Evolutionary conservation across 2,329 filamentous ascomycete genomes (phyloP), one percentile per base, ranked within the genome.

Genomic region (Fusarium coicis): DNA sequence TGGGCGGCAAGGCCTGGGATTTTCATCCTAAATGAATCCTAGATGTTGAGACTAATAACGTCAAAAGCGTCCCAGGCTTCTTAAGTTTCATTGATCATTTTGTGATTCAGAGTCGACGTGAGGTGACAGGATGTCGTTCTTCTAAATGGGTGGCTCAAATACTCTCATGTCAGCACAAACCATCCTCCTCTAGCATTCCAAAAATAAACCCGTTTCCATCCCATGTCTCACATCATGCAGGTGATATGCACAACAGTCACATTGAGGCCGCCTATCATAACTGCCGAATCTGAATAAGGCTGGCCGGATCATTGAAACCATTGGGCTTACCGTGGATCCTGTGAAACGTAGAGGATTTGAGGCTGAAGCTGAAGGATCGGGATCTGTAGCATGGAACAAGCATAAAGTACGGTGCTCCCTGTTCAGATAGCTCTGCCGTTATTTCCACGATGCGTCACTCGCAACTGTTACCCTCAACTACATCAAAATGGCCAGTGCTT

Each of bases 121-220:
- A 14, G 23, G 11, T 9, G 16, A 18, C 16, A 23, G n/a, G 37
- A 26, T 3, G 11, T 19, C 23, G 8, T 46, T 19, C 4, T 5
- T 10, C 43, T 14, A 4, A 16, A 32, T 10, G 2, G 0, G 18
- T 7, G 21, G 47, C 18, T 23, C 15, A 5, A 14, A 49, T 5
- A 4, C 16, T 23, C 15, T 18, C 47, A 50, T 4, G 28, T 50
- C 46, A 50, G 47, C 15, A 14, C 21, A 49, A n/a, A 32, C 2
- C 14, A 49, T 32, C 28, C 3, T 10, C 28, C 30, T 34, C 2
- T 3, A 21, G 16, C 9, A 26, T 15, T 21, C n/a, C 16, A 36
- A 52, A 26, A 26, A 26, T 15, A 19, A 36, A 2, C 6, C 4
- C 4, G 2, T 26, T 26, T 10, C 8, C n/a, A 21, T 11, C 18